A percentile compares a stretch with the other conserved stretches of the same genome.
These are phyloP conservation scores for Oemleria cerasiformis DNA, from an alignment of 306 rosid genomes.

Conservation along the genomic window DNA sequence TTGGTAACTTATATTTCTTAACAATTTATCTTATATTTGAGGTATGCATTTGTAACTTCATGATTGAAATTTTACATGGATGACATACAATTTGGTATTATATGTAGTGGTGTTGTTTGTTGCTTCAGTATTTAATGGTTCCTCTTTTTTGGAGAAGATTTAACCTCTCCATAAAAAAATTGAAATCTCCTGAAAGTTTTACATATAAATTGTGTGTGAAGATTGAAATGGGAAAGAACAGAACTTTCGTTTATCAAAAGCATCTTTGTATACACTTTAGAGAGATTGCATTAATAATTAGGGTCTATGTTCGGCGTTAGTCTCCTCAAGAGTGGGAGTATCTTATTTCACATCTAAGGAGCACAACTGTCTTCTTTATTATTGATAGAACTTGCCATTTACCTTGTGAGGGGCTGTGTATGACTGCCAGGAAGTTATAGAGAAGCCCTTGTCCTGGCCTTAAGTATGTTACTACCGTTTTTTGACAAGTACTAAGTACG, in stretches of 20 bases:
- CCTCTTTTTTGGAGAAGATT: background rate
- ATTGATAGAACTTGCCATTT: background rate
- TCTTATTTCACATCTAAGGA: background rate
- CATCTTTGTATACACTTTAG: background rate
- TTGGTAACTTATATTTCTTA: no score
- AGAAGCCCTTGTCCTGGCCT: background rate
- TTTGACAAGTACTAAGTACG: background rate
- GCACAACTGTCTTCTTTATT: no score
- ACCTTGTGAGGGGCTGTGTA: background rate
- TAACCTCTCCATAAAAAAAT: background rate
- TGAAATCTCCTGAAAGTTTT: background rate
- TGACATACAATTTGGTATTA: background rate
- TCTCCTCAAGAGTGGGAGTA: background rate
- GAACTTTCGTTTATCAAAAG: background rate
- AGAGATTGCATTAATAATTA: background rate
- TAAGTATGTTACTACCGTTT: background rate
- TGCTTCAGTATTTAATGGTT: background rate
- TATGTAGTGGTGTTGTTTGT: background rate
- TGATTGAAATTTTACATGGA: background rate
- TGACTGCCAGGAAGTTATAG: background rate
- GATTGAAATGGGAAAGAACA: background rate
- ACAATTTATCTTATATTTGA: no score
- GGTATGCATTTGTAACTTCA: background rate
- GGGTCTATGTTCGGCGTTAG: background rate
- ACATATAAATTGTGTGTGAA: conserved; percentile 4